phyloP scores from a whole-genome alignment of 164 flowering plant species.

The Vitis labrusca region DNA sequence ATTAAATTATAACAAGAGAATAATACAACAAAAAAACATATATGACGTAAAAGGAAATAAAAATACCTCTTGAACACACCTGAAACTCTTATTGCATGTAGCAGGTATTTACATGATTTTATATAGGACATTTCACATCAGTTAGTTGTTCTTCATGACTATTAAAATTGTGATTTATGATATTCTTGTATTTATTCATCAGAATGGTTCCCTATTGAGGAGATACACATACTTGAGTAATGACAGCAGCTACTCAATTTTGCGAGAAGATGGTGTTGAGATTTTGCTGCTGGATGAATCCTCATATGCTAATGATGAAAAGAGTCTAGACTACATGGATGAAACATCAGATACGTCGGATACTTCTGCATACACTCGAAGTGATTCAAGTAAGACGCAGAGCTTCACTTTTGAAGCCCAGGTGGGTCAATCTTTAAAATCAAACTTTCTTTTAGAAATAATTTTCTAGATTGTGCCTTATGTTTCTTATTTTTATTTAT shows the following conservation, averaged over 20 bases:
- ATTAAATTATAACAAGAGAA: background rate
- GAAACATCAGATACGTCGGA: constrained; percentile 32
- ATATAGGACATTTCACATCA: background rate
- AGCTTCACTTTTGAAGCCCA: constrained; percentile 96
- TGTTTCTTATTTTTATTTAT: background rate
- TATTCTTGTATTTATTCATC: constrained; percentile 14
- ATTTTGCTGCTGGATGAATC: constrained; percentile 44
- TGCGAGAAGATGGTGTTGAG: constrained; percentile 82
- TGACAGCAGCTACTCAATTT: constrained; percentile 83
- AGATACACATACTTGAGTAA: constrained; percentile 74
- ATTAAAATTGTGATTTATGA: background rate
- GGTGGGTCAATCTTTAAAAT: constrained; percentile 33
- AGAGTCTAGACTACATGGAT: constrained; percentile 21
- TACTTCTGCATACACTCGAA: constrained; percentile 22
- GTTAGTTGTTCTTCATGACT: background rate
- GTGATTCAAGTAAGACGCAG: constrained; percentile 33
- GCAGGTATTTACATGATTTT: background rate
- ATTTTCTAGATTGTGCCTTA: background rate
- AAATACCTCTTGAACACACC: background rate
- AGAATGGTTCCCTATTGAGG: constrained; percentile 90
- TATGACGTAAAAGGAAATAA: too few relatives aligned
- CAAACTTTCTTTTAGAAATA: background rate
- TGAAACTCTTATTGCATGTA: background rate
- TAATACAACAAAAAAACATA: background rate
- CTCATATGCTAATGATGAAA: constrained; percentile 31